Evolutionary conservation across 2,329 filamentous ascomycete species (phyloP), one percentile per base, ranked within the genome.

Genomic region (Didymella segeticola): DNA sequence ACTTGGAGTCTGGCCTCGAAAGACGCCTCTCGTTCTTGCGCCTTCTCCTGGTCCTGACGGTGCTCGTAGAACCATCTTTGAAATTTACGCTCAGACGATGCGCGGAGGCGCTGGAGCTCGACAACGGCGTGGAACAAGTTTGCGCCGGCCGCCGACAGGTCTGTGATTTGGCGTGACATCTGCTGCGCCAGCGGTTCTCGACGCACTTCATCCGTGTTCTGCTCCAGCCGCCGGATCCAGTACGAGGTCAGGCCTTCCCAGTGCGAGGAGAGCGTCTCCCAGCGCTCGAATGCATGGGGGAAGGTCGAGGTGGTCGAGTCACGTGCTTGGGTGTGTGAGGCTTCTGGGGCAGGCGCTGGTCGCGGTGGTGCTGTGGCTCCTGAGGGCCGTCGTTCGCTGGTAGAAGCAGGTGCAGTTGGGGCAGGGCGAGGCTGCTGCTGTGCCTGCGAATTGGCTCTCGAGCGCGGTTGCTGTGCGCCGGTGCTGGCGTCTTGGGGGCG

Each of bases 41-140:
- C 84, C 23, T 89, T 87, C 77, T 98, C 95, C 61, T 96, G 86
- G 63, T 98, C 93, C 26, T 88, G 84, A 45, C 93, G 84, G 7
- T 93, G 96, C 73, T 99, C 95, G 65, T 96, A 96, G 77, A 98
- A 98, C 95, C 95, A 99, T 43, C 95, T 86, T 76, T 99, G 95
- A 67, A 99, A 99, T 73, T 98, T 98, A 60, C 95, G 87, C 75
- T 99, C 95, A 0, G 93, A 98, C 50, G 92, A 96, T 30, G 95
- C 95, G 36, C 95, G 89, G 22, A 99, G 82, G 25, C 95, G 88
- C 74, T 99, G 95, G 38, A 99, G 80, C 75, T 99, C 95, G 3
- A 99, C 95, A 0, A 99, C 93, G 9, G 95, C 95, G 73, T 99
- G 95, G 74, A 99, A 99, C 0, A 99, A 82, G 65, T 99, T 99